Evolutionary conservation across 78 protist genomes (phyloP).

Genomic region (Tieghemostelium lacteum): DNA sequence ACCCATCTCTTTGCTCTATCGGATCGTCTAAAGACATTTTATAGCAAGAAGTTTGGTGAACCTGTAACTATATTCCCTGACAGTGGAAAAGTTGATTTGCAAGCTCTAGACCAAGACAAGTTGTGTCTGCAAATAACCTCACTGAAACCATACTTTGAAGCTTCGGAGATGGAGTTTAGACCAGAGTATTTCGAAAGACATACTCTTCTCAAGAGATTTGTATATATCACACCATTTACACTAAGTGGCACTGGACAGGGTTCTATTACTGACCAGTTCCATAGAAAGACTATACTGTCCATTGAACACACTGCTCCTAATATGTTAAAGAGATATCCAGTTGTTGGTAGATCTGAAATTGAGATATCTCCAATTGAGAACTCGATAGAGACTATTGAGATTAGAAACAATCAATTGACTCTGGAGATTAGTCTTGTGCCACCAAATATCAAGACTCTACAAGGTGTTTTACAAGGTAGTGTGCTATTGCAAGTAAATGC

Average conservation of each 20-base stretch:
- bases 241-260: slow-evolving; percentile 68
- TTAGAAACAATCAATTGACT: slow-evolving; percentile 9
- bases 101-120: slow-evolving; percentile 1
- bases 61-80: slow-evolving; percentile 39
- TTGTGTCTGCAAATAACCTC: slow-evolving; percentile 55
- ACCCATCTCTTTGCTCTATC: slow-evolving; percentile 58
- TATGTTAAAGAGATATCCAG: slow-evolving; percentile 55
- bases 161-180: not conserved
- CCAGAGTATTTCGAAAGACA: slow-evolving; percentile 42
- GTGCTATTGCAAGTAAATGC: slow-evolving; percentile 64
- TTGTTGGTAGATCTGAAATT: slow-evolving; percentile 19
- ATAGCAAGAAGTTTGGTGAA: slow-evolving; percentile 24
- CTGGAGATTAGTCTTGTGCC: slow-evolving; percentile 36
- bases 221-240: slow-evolving; percentile 77
- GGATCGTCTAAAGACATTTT: slow-evolving; percentile 54
- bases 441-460: slow-evolving; percentile 57
- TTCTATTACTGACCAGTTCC: slow-evolving; percentile 68
- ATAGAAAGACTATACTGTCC: slow-evolving; percentile 62
- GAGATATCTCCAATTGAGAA: slow-evolving; percentile 72
- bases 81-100: slow-evolving; percentile 14
- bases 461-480: slow-evolving; percentile 69
- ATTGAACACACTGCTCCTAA: slow-evolving; percentile 62
- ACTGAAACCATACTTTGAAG: slow-evolving; percentile 47
- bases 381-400: slow-evolving; percentile 41
- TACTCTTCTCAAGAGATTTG: slow-evolving; percentile 41